Evolutionary conservation across 345 rosid species (phyloP), one percentile per base, ranked within the genome.

Genomic region (Theobroma cacao): DNA sequence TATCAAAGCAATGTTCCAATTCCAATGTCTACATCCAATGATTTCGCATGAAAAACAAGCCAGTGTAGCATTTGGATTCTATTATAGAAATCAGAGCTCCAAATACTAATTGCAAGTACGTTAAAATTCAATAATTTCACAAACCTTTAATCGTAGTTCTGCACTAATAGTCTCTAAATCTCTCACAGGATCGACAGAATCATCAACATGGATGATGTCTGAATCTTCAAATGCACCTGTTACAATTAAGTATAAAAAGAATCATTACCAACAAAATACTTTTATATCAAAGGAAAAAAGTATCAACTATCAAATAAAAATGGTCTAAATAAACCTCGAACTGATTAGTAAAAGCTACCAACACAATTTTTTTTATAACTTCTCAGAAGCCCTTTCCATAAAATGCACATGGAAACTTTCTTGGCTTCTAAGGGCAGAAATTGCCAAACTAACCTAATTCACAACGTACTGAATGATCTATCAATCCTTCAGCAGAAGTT

Each of bases 171-270:
- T 82, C 87, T 94, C 99, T 47, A 94, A 84, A 80, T 96, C 99
- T 86, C 99, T 88, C 50, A 94, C 99, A 69, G 99, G 99, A 82
- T 96, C 98, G 43, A 96, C 87, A 47, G 90, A 24, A 78, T 96
- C 99, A 85, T 96, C 99, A 2, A 96, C 99, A 82, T 96, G 99
- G 78, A 96, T 89, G 79, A 96, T 90, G 77, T 96, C 98, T 12
- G 98, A 76, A 89, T 96, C 98, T 82, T 96, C 99, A 83, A 96
- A 96, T 69, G 99, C 99, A 76, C 99, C 98, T 95, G 76, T 3
- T n/a, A 77, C 12, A 53, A 1, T 79, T 18, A 48, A 72, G 15
- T 9, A 1, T 31, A 48, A 48, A 74, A 36, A 20, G 31, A 40
- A 60, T 15, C 41, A 70, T 52, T 17, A 11, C n/a, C 22, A 11